These are phyloP conservation scores for Posidonia australis DNA, from an alignment of 106 monocot species.

Conservation along the genomic window DNA sequence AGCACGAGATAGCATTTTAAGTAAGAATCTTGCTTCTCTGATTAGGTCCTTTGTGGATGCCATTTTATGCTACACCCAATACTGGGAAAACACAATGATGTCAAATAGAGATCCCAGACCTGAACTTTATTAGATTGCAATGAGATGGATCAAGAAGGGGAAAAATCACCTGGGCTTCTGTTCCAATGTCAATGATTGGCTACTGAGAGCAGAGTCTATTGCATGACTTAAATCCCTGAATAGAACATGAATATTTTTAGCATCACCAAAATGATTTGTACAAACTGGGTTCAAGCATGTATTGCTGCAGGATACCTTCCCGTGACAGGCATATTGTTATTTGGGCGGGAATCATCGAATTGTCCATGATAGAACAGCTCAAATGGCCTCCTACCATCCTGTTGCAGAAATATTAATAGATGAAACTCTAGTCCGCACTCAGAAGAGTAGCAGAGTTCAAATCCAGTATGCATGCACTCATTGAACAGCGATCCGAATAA, in stretches of 20 bases:
- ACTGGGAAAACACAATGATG: slow-evolving; percentile 19
- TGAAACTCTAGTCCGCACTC: background rate
- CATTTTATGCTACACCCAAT: slow-evolving; percentile 96
- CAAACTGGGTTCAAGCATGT: background rate
- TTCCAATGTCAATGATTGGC: slow-evolving; percentile 34
- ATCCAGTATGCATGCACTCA: background rate
- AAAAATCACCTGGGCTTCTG: slow-evolving; percentile 66
- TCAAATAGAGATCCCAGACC: background rate
- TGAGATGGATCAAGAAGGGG: background rate
- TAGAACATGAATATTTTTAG: background rate
- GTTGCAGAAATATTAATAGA: background rate
- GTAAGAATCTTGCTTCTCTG: too few species aligned
- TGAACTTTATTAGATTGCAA: background rate
- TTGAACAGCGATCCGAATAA: too few species aligned
- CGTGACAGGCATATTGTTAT: slow-evolving; percentile 48
- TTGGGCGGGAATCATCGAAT: slow-evolving; percentile 90
- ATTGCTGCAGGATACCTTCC: slow-evolving; percentile 50
- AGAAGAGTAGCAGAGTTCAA: background rate
- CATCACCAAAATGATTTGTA: background rate
- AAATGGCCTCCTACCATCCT: slow-evolving; percentile 91
- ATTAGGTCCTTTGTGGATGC: slow-evolving; percentile 27
- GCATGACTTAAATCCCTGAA: slow-evolving; percentile 77
- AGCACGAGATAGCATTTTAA: too few species aligned
- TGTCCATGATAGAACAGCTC: slow-evolving; percentile 94
- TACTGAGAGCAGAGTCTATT: slow-evolving; percentile 83